Evolutionary conservation across 2,329 filamentous ascomycete genomes (phyloP).

Genomic region (Escovopsis sp.): DNA sequence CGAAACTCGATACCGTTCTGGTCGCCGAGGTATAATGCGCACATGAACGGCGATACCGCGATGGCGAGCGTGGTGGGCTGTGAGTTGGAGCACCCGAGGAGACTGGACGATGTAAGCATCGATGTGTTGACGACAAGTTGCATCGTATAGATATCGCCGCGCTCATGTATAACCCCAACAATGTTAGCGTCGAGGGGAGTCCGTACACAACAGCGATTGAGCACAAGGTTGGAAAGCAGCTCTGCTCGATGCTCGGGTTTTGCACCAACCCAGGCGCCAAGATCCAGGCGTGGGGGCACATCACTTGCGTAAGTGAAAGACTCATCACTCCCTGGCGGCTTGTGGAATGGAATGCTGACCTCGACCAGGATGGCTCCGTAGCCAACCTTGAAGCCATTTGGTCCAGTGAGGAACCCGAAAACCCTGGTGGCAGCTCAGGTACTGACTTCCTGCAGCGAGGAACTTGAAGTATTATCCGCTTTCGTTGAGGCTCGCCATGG

Average conservation of each 20-base stretch:
- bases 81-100: not conserved
- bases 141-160: constrained; percentile 34
- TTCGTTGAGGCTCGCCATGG: constrained; percentile 18
- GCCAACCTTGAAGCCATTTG: constrained; percentile 35
- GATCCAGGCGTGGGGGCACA: constrained; percentile 26
- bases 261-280: constrained; percentile 17
- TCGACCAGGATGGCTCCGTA: constrained; percentile 20
- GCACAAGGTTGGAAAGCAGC: constrained; percentile 28
- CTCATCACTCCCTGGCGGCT: too few relatives aligned
- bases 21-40: constrained; percentile 30
- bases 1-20: constrained; percentile 29
- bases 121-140: constrained; percentile 28
- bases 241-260: constrained; percentile 31
- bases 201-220: constrained; percentile 30
- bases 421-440: not conserved
- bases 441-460: constrained; percentile 17
- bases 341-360: too few relatives aligned
- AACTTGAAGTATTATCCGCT: constrained; percentile 34
- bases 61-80: too few relatives aligned
- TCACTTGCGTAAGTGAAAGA: constrained; percentile 20
- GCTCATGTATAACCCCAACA: constrained; percentile 33
- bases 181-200: constrained; percentile 30
- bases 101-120: constrained; percentile 9
- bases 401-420: constrained; percentile 10
- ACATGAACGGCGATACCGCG: constrained; percentile 21